These are phyloP conservation scores for Fereydounia khargensis DNA, from an alignment of 1,284 basidiomycete genomes.

Conservation along the genomic window DNA sequence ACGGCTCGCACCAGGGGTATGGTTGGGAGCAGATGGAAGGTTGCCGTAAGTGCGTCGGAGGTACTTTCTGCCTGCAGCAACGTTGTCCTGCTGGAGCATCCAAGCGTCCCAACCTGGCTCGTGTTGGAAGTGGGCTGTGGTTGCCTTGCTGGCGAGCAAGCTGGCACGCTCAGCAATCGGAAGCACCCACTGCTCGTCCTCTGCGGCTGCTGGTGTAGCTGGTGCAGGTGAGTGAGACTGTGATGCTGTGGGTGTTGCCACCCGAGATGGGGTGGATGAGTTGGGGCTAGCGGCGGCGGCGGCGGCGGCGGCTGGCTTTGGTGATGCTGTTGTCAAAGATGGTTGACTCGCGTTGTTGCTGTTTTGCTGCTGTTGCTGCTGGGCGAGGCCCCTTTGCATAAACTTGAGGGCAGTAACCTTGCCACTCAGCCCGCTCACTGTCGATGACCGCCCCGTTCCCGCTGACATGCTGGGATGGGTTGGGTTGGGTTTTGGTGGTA, in stretches of 20 bases:
- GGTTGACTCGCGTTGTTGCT: no score
- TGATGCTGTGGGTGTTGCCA: not conserved
- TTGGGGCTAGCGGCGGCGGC: not conserved
- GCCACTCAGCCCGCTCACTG: conserved; percentile 27
- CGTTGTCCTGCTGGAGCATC: conserved; percentile 13
- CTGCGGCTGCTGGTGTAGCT: not conserved
- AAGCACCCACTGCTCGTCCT: conserved; percentile 25
- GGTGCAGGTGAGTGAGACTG: conserved; percentile 2
- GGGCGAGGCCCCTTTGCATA: conserved; percentile 13
- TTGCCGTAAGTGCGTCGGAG: conserved; percentile 13
- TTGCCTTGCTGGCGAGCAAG: conserved; percentile 7
- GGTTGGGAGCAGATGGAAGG: no score
- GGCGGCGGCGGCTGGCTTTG: not conserved
- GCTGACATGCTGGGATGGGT: no score
- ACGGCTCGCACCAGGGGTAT: no score
- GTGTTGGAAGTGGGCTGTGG: conserved; percentile 5
- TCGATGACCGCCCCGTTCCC: conserved; percentile 24
- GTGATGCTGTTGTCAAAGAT: no score
- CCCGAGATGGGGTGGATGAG: no score
- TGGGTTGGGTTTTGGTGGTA: no score
- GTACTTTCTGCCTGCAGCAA: not conserved
- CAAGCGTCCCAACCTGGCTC: conserved; percentile 29
- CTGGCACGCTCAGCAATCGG: conserved; percentile 15
- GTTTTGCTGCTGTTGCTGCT: not conserved
- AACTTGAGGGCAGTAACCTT: conserved; percentile 35